These are phyloP conservation scores for Aspergillus sp. DNA, from an alignment of 2,329 filamentous ascomycete species.

Conservation along the genomic window DNA sequence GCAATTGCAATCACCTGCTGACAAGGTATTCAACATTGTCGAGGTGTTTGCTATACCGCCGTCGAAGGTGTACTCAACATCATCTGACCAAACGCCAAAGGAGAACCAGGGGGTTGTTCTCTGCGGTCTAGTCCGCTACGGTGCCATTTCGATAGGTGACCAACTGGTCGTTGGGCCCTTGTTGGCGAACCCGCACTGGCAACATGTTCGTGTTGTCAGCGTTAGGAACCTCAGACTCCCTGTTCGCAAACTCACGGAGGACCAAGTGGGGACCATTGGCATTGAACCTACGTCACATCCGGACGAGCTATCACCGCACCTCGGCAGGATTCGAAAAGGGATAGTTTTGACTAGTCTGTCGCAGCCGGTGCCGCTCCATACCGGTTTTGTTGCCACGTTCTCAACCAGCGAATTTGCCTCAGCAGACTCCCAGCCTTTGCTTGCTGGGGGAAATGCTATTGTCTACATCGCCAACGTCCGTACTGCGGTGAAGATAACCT, in stretches of 20 bases:
- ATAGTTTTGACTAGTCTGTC: constrained; percentile 69
- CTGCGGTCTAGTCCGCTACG: constrained; percentile 76
- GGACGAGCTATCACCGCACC: constrained; percentile 16
- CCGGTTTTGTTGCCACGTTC: constrained; percentile 66
- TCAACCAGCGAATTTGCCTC: constrained; percentile 49
- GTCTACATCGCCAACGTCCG: constrained; percentile 84
- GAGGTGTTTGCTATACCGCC: constrained; percentile 74
- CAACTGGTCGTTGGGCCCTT: constrained; percentile 75
- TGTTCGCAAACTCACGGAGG: constrained; percentile 65
- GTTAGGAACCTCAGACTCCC: constrained; percentile 82
- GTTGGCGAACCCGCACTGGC: constrained; percentile 57
- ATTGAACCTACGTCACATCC: constrained; percentile 44
- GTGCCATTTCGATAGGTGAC: constrained; percentile 70
- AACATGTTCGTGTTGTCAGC: constrained; percentile 71
- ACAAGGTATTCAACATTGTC: constrained; percentile 77
- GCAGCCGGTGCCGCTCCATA: constrained; percentile 43
- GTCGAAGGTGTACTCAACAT: constrained; percentile 47
- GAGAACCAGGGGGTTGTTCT: constrained; percentile 62
- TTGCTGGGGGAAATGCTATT: constrained; percentile 55
- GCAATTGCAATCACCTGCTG: constrained; percentile 38
- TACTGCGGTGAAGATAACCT: constrained; percentile 67
- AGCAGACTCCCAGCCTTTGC: constrained; percentile 43
- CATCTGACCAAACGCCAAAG: constrained; percentile 34
- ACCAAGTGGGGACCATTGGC: constrained; percentile 86
- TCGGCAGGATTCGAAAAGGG: constrained; percentile 59